phyloP scores from a whole-genome alignment of 805 yeast species.

The Jamesozyma rosinii region DNA sequence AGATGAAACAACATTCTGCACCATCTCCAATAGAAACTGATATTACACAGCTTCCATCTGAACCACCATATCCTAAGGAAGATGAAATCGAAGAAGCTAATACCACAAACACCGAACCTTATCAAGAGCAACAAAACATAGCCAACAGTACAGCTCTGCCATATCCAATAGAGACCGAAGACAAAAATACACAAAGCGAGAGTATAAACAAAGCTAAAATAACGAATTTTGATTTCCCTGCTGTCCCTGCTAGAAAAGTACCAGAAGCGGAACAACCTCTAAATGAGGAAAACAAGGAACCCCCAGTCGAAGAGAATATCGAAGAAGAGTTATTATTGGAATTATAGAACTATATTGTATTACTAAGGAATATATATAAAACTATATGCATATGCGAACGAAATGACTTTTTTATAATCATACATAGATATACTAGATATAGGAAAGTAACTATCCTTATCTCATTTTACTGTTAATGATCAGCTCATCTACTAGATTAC shows the following conservation, averaged over 20 bases:
- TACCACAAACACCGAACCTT: neutral
- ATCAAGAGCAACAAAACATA: conserved; percentile 6
- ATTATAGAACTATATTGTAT: conserved; percentile 9
- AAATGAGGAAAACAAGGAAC: neutral
- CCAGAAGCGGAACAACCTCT: conserved; percentile 2
- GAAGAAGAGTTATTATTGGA: conserved; percentile 27
- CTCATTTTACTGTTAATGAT: neutral
- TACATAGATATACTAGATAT: neutral
- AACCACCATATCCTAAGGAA: conserved; percentile 27
- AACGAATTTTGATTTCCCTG: conserved; percentile 34
- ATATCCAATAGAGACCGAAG: conserved; percentile 15
- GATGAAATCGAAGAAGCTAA: conserved; percentile 10
- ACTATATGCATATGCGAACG: neutral
- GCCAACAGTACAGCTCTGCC: conserved; percentile 23
- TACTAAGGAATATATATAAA: neutral
- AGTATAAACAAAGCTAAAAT: conserved; percentile 14
- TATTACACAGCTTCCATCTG: conserved; percentile 11
- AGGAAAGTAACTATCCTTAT: neutral
- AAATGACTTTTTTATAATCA: neutral
- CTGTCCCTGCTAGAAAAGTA: conserved; percentile 32
- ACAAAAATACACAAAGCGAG: neutral
- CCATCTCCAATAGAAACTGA: neutral
- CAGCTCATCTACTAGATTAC: conserved; percentile 21
- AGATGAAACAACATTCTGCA: neutral
- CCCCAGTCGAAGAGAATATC: conserved; percentile 13